These are phyloP conservation scores for Ophiostoma ulmi DNA, from an alignment of 2,329 filamentous ascomycete genomes.

Conservation along the genomic window DNA sequence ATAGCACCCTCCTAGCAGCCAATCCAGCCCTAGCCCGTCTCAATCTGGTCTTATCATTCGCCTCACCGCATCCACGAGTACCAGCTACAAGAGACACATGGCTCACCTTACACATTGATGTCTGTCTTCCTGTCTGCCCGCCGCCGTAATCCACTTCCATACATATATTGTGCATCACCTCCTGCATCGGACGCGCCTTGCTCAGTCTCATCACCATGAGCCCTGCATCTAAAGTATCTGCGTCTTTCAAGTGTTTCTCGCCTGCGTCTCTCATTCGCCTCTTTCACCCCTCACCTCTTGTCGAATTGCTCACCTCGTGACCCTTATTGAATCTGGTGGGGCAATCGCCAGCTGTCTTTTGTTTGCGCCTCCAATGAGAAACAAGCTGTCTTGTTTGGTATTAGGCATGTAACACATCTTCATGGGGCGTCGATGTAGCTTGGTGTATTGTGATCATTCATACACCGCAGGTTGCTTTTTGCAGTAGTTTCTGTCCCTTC, in stretches of 20 bases:
- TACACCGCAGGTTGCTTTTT: conserved; percentile 11
- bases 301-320: conserved; percentile 5
- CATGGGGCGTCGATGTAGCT: too few relatives aligned
- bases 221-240: background rate
- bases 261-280: conserved; percentile 7
- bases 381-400: background rate
- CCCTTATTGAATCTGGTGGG: background rate
- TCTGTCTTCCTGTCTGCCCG: background rate
- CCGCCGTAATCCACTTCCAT: background rate
- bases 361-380: background rate
- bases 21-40: background rate
- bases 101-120: background rate
- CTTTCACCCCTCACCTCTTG: background rate
- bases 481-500: conserved; percentile 6
- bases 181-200: conserved; percentile 23
- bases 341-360: background rate
- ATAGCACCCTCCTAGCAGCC: background rate
- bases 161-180: conserved; percentile 14
- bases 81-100: background rate
- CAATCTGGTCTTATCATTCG: background rate
- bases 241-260: background rate
- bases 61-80: background rate
- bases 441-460: conserved; percentile 3
- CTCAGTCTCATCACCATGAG: background rate
- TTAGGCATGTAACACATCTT: too few relatives aligned